These are phyloP conservation scores for Melampsora larici-populina DNA, from an alignment of 1,284 basidiomycete species.

Conservation along the genomic window DNA sequence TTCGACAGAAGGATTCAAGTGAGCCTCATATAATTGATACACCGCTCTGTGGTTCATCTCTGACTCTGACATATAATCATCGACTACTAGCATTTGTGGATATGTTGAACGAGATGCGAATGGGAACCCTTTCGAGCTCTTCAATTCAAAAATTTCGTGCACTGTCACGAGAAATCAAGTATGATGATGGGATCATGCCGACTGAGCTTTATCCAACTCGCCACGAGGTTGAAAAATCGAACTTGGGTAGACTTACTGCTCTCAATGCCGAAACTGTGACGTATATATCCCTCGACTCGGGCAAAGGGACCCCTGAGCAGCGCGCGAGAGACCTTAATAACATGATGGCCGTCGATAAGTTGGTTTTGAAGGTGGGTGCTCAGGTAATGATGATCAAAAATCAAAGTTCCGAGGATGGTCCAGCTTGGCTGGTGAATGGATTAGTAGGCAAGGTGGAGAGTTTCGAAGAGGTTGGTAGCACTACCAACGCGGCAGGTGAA, in stretches of 20 bases:
- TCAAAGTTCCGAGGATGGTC: slow-evolving; percentile 58
- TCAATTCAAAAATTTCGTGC: slow-evolving; percentile 65
- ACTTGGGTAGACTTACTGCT: slow-evolving; percentile 63
- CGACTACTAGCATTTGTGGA: slow-evolving; percentile 68
- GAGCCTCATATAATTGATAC: not conserved
- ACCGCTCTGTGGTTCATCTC: slow-evolving; percentile 47
- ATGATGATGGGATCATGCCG: slow-evolving; percentile 70
- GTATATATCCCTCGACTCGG: slow-evolving; percentile 47
- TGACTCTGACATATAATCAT: not conserved
- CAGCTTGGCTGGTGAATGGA: slow-evolving; percentile 69
- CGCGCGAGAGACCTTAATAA: slow-evolving; percentile 47
- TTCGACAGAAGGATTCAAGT: slow-evolving; percentile 63
- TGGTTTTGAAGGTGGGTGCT: slow-evolving; percentile 67
- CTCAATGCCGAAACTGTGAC: slow-evolving; percentile 43
- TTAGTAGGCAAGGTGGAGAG: slow-evolving; percentile 70
- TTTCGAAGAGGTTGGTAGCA: slow-evolving; percentile 59
- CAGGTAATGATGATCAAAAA: slow-evolving; percentile 73
- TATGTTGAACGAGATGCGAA: slow-evolving; percentile 86
- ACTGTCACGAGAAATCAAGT: slow-evolving; percentile 62
- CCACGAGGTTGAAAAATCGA: slow-evolving; percentile 77
- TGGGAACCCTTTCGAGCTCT: slow-evolving; percentile 64
- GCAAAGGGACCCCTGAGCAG: slow-evolving; percentile 28
- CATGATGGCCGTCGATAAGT: slow-evolving; percentile 54
- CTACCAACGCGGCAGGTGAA: slow-evolving; percentile 44
- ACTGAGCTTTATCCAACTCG: slow-evolving; percentile 82